Percentiles rank a stretch among this genome's conserved stretches.
These are phyloP conservation scores for Cladophialophora yegresii DNA, from an alignment of 2,329 filamentous ascomycete genomes.

Conservation along the genomic window DNA sequence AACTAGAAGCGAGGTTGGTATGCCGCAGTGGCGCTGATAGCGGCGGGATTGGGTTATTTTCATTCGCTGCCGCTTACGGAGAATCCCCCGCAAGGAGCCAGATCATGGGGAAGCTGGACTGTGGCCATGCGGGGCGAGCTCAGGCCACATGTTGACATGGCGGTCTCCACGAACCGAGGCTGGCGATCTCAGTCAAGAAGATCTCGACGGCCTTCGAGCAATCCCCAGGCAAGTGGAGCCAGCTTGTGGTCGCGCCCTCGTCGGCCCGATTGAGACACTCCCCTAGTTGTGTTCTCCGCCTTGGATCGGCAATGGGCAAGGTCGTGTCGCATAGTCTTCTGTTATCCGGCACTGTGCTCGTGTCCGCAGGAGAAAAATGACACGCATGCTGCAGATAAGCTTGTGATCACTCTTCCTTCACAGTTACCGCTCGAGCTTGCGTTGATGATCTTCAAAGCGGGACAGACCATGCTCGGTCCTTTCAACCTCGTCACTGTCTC, in stretches of 20 bases:
- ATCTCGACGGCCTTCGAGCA: background rate
- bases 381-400: background rate
- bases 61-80: slow-evolving; percentile 1
- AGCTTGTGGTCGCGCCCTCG: background rate
- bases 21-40: slow-evolving; percentile 1
- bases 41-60: slow-evolving; percentile 3
- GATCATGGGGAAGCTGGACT: background rate
- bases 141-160: background rate
- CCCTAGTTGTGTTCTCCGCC: background rate
- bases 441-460: background rate
- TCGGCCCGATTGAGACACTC: background rate
- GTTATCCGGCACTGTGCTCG: background rate
- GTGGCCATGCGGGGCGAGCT: background rate
- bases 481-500: slow-evolving; percentile 40
- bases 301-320: background rate
- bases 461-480: background rate
- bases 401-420: background rate
- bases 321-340: background rate
- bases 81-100: background rate
- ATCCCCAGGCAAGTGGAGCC: background rate
- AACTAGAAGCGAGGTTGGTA: background rate
- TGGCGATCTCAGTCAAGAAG: background rate
- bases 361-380: background rate
- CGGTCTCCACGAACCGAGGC: background rate
- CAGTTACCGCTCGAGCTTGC: background rate